Evolutionary conservation across 2,329 filamentous ascomycete genomes (phyloP).

Genomic region (Falciphora oryzae): DNA sequence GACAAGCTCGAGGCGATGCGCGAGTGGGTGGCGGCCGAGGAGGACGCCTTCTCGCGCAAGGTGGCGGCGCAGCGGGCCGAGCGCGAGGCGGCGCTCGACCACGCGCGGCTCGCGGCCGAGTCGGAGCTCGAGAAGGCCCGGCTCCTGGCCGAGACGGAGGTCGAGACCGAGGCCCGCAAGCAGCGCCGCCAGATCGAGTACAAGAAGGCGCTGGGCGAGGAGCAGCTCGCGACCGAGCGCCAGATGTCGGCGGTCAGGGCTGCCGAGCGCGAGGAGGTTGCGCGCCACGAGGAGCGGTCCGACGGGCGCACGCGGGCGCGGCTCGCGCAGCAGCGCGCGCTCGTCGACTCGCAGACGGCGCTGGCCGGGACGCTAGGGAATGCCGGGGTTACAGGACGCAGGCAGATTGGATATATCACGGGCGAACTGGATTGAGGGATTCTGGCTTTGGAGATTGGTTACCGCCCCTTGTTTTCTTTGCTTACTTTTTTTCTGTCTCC

Average conservation of each 20-base stretch:
- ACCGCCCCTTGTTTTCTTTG: not conserved
- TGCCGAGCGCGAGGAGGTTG: constrained; percentile 45
- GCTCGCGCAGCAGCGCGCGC: constrained; percentile 43
- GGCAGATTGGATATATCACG: constrained; percentile 52
- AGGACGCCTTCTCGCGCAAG: constrained; percentile 32
- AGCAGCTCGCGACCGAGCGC: constrained; percentile 41
- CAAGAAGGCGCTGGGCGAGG: constrained; percentile 39
- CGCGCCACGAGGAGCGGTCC: constrained; percentile 39
- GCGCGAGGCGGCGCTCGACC: constrained; percentile 32
- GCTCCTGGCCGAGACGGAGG: constrained; percentile 40
- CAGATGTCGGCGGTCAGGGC: constrained; percentile 43
- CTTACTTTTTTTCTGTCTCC: not conserved
- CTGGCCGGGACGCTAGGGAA: constrained; percentile 30
- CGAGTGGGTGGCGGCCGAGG: constrained; percentile 41
- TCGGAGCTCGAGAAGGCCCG: constrained; percentile 37
- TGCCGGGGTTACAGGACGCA: constrained; percentile 29
- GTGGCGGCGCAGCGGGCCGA: constrained; percentile 31
- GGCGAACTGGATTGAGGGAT: constrained; percentile 40
- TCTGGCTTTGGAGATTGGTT: not conserved
- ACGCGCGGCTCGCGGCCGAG: constrained; percentile 42
- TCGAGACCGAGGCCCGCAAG: constrained; percentile 37
- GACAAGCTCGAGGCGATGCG: constrained; percentile 39
- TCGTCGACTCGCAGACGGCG: constrained; percentile 39
- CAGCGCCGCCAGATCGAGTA: constrained; percentile 42
- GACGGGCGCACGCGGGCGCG: constrained; percentile 39